Evolutionary conservation across 1,284 basidiomycete species (phyloP), one percentile per base, ranked within the genome.

Genomic region (Cerioporus squamosus): DNA sequence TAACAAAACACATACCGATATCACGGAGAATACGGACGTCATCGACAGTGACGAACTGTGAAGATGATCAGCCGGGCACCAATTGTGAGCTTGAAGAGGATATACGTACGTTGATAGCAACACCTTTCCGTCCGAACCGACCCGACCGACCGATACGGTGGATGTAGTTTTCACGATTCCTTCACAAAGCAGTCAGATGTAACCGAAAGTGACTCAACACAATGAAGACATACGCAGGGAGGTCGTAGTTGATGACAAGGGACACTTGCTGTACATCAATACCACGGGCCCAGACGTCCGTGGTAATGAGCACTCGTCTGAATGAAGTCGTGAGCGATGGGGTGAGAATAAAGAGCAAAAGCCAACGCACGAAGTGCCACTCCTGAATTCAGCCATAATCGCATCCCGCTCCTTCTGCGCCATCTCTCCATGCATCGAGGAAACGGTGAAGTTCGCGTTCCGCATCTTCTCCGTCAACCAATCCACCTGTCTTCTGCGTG

Each of bases 391-490:
- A 56, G 90, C 87, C 97, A 99, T 99, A 74, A 99, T 98, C 33
- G 95, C 92, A 66, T 99, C 97, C 64, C 97, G 89, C 76, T 99
- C 96, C 76, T 97, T 97, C 76, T 99, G 97, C 14, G 91, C 92
- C 97, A 98, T 98, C 76, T 99, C 97, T 59, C 97, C 97, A 66
- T 97, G 95, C 93, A 96, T 95, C n/a, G 91, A 91, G 22, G 93
- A 94, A 24, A 97, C 95, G 18, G 96, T 98, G 70, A 98, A 98
- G 76, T 97, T 97, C 36, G 94, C 94, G 48, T 92, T 90, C 58
- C 95, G 89, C 94, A 99, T 96, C 79, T 99, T 99, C 77, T 98
- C 95, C 40, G 97, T 97, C 56, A 99, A 75, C 97, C 97, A 99
- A 74, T 99, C 97, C 58, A 99, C 97, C 91, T 92, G 64, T 33